Conservation (phyloP, 1,284 basidiomycete genomes). For the Tilletia indica region DNA sequence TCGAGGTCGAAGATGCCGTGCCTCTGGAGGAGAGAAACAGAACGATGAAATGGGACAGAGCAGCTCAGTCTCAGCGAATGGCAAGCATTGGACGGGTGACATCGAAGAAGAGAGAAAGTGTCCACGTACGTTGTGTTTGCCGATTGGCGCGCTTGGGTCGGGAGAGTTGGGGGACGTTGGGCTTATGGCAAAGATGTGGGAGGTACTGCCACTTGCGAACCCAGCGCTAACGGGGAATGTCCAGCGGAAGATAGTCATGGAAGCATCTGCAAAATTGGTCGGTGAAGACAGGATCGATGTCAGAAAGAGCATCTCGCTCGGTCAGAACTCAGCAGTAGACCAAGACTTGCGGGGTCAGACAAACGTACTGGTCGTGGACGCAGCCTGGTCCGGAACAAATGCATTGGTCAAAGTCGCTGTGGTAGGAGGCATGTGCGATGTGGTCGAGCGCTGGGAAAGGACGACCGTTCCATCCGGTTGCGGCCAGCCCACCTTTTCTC, state of each 20-base stretch:
- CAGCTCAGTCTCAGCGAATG: background rate
- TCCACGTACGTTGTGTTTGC: constrained; percentile 25
- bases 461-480: background rate
- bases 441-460: background rate
- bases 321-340: background rate
- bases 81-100: background rate
- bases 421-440: background rate
- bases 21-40: background rate
- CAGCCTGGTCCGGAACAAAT: background rate
- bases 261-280: constrained; percentile 24
- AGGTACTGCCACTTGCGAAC: constrained; percentile 18
- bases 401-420: background rate
- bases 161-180: constrained; percentile 27
- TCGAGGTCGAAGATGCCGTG: constrained; percentile 1
- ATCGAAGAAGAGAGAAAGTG: no score
- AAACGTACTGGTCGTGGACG: constrained; percentile 4
- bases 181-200: constrained; percentile 43
- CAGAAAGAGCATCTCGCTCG: background rate
- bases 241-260: constrained; percentile 35
- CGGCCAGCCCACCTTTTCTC: constrained; percentile 4
- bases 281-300: background rate
- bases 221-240: constrained; percentile 28
- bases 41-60: background rate
- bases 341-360: no score
- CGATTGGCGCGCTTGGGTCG: constrained; percentile 25